A percentile compares a stretch with the other conserved stretches of the same genome.
phyloP scores from a whole-genome alignment of 1,139 yeast species.

The Waltiozyma solani region DNA sequence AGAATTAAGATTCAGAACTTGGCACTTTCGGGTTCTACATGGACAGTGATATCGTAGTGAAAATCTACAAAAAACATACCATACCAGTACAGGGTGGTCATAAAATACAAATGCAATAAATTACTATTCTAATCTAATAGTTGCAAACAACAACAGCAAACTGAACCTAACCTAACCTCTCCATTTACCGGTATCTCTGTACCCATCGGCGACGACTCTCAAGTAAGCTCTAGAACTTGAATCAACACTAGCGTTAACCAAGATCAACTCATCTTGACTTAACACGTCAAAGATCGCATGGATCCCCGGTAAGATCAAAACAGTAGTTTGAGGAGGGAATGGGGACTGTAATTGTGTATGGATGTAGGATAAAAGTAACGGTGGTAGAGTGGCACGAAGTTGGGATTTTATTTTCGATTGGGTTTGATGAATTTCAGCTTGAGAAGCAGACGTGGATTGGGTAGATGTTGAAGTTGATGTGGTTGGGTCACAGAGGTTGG shows the following conservation, averaged over 20 bases:
- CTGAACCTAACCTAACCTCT: conserved; percentile 7
- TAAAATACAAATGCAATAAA: neutral
- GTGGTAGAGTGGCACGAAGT: conserved; percentile 53
- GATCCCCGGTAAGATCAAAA: conserved; percentile 45
- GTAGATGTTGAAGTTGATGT: conserved; percentile 17
- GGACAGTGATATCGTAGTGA: too few relatives aligned
- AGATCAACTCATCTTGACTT: conserved; percentile 53
- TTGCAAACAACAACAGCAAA: neutral
- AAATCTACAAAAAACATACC: too few relatives aligned
- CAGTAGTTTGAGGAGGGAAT: conserved; percentile 37
- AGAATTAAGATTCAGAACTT: too few relatives aligned
- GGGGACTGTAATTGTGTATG: conserved; percentile 40
- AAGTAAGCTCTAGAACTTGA: conserved; percentile 59
- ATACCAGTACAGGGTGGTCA: too few relatives aligned
- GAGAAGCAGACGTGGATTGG: conserved; percentile 33
- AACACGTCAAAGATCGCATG: conserved; percentile 60
- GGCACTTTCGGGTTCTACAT: too few relatives aligned
- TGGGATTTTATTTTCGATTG: conserved; percentile 40
- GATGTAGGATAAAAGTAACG: conserved; percentile 48
- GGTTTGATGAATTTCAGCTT: conserved; percentile 20
- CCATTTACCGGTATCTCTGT: conserved; percentile 80
- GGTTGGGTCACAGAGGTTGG: conserved; percentile 68
- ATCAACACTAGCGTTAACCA: conserved; percentile 65
- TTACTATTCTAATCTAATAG: neutral
- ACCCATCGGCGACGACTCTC: conserved; percentile 59